phyloP scores from a whole-genome alignment of 192 early-diverging fungal genomes.

The Coemansia sp. region DNA sequence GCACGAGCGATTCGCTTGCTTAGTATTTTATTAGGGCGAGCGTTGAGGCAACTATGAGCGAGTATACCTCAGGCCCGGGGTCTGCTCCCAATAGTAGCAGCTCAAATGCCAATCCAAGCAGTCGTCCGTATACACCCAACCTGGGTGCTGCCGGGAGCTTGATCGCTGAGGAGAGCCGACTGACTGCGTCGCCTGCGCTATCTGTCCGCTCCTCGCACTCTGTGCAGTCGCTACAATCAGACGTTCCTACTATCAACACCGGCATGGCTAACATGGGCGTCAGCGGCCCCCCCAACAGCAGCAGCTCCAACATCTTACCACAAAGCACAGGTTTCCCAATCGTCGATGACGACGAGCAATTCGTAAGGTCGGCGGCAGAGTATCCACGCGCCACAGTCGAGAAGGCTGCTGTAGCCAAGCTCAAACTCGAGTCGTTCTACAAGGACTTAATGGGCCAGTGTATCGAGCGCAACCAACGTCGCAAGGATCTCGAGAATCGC shows the following conservation, averaged over 20 bases:
- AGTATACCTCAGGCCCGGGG: conserved; percentile 41
- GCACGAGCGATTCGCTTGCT: conserved; percentile 21
- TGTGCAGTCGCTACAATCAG: conserved; percentile 50
- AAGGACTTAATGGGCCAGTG: conserved; percentile 85
- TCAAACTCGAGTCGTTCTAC: conserved; percentile 92
- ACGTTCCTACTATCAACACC: conserved; percentile 48
- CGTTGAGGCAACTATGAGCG: conserved; percentile 48
- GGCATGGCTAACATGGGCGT: conserved; percentile 55
- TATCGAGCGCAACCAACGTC: conserved; percentile 77
- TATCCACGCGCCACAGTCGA: conserved; percentile 81
- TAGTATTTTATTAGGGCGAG: background rate
- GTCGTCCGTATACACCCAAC: conserved; percentile 52
- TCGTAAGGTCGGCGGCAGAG: conserved; percentile 71
- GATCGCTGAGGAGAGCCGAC: conserved; percentile 27
- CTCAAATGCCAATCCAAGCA: conserved; percentile 42
- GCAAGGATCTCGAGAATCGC: conserved; percentile 77
- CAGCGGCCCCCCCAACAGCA: conserved; percentile 34
- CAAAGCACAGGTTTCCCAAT: conserved; percentile 1
- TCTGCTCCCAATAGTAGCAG: conserved; percentile 50
- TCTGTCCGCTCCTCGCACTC: conserved; percentile 48
- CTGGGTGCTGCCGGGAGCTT: conserved; percentile 25
- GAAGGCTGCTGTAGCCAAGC: conserved; percentile 84
- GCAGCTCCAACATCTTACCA: background rate
- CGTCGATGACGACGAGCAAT: conserved; percentile 54
- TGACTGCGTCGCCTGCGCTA: conserved; percentile 45